phyloP scores from a whole-genome alignment of 176 grass and related monocot genomes.

The Cenchrus purpureus region DNA sequence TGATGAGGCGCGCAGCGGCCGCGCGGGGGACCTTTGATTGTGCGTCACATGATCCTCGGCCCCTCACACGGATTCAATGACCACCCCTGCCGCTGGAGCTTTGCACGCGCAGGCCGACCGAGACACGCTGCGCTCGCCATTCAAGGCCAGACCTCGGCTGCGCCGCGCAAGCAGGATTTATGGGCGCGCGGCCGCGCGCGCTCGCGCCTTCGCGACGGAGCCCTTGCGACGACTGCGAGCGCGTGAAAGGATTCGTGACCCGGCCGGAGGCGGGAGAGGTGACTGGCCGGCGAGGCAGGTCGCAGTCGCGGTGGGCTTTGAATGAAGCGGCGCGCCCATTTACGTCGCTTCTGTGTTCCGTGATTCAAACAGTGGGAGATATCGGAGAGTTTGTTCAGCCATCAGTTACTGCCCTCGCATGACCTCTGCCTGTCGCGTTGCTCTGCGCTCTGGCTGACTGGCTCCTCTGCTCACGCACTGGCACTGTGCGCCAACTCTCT shows the following conservation, averaged over 20 bases:
- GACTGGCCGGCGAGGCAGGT: background rate
- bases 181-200: no score
- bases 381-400: background rate
- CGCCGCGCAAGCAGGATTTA: no score
- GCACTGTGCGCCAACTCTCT: background rate
- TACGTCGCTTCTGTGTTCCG: conserved; percentile 9
- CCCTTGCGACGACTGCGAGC: no score
- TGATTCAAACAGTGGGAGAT: conserved; percentile 22
- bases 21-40: conserved; percentile 62
- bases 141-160: no score
- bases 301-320: conserved; percentile 22
- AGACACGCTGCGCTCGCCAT: no score
- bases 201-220: no score
- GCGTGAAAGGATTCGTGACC: background rate
- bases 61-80: conserved; percentile 72
- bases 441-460: background rate
- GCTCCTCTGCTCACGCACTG: background rate
- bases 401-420: conserved; percentile 6
- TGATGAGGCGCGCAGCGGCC: conserved; percentile 50
- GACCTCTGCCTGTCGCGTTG: background rate
- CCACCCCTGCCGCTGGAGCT: background rate
- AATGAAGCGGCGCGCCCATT: conserved; percentile 57
- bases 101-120: no score
- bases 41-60: conserved; percentile 86
- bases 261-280: background rate